Evolutionary conservation across 768 basidiomycete species (phyloP), one percentile per base, ranked within the genome.

Genomic region (Amanita rimosa): DNA sequence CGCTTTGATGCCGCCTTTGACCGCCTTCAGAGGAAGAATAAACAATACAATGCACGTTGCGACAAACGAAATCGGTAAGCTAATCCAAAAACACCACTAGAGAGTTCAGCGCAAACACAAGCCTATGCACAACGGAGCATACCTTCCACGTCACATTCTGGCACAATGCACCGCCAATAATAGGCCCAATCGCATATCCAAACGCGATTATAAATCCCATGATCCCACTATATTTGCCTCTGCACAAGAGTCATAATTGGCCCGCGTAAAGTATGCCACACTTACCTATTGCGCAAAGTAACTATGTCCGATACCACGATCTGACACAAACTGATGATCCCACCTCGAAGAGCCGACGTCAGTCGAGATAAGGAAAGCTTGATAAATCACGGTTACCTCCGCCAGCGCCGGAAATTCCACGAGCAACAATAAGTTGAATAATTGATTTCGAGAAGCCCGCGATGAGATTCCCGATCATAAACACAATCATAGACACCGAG

Each of bases 201-300:
- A 81, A 61, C 1, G 79, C 78, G 16, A 71, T 61, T 6, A 70
- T 63, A 4, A 71, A 76, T 3, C 79, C 77, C 17, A 83, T 79
- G 31, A 86, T 81, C 1, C 85, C 85, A 55, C 85, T 82, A 56
- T 85, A 88, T 64, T 86, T 86, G 21, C 84, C 84, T 53, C 79
- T 80, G 52, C 14, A 43, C 14, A 8, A 26, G 33, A 31, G 31
- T 33, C 29, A 49, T 31, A 48, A 40, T 29, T 33, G 13, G 48
- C 16, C 11, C 36, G 33, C 8, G 14, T 22, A 27, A 26, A 35
- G 17, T 21, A 44, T 24, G 38, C 5, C 6, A 46, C 14, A 29
- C 66, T 24, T 44, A 76, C 81, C 81, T 69, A 3, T 83, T 80
- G 21, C 81, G 75, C 34, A 88, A 67, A 22, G 74, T 78, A 14